A percentile compares a stretch with the other conserved stretches of the same genome.
Evolutionary conservation across 2,329 filamentous ascomycete species (phyloP).

Genomic region (Cordyceps sp.): DNA sequence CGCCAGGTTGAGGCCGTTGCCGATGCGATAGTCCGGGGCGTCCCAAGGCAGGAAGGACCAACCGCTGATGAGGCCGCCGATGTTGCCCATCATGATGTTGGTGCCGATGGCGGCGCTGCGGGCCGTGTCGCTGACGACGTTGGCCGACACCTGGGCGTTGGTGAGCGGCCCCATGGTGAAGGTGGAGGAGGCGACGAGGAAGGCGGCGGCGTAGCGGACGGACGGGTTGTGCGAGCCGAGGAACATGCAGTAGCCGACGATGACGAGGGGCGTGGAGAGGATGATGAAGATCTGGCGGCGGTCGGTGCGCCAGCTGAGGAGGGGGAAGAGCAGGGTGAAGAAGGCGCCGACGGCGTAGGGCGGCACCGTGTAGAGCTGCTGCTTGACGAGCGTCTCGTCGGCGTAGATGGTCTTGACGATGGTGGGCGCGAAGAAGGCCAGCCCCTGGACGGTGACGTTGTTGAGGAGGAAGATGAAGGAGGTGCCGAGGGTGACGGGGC

Average conservation of each 20-base stretch:
- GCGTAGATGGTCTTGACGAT: constrained; percentile 55
- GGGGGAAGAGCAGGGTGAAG: constrained; percentile 46
- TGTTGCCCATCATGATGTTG: constrained; percentile 53
- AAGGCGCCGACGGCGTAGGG: constrained; percentile 54
- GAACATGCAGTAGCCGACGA: constrained; percentile 57
- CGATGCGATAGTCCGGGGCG: constrained; percentile 49
- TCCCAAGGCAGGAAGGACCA: constrained; percentile 50
- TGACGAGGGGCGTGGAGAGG: constrained; percentile 41
- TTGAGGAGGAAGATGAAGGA: constrained; percentile 44
- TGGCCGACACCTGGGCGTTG: constrained; percentile 52
- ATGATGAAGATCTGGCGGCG: constrained; percentile 44
- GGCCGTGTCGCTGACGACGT: constrained; percentile 55
- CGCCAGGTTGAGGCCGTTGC: constrained; percentile 54
- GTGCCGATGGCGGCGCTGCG: constrained; percentile 49
- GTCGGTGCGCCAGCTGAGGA: constrained; percentile 44
- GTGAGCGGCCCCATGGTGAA: constrained; percentile 48
- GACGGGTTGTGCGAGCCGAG: constrained; percentile 32
- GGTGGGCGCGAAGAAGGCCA: constrained; percentile 54
- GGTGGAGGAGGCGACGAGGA: constrained; percentile 47
- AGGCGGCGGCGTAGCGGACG: constrained; percentile 53
- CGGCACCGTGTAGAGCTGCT: constrained; percentile 55
- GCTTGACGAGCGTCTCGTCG: constrained; percentile 31
- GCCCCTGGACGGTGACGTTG: constrained; percentile 55
- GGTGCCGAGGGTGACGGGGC: constrained; percentile 40
- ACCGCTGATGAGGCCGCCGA: constrained; percentile 51